phyloP scores from a whole-genome alignment of 2,329 filamentous ascomycete species.

The Aspergillus flavus region DNA sequence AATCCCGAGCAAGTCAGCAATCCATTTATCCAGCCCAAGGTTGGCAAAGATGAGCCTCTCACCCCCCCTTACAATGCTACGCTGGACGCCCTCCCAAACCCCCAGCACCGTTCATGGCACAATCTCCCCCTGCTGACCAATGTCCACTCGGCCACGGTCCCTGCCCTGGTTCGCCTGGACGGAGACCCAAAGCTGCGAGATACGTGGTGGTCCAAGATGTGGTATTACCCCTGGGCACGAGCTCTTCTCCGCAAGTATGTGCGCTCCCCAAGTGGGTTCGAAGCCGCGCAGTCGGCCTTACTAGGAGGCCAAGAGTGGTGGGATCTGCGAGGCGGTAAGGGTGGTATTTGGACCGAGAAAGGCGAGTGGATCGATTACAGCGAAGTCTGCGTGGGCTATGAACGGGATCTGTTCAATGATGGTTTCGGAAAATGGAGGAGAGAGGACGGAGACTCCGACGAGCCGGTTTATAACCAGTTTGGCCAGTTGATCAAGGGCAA shows the following conservation, averaged over 20 bases:
- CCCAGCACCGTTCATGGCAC: slow-evolving; percentile 45
- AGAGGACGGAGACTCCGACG: slow-evolving; percentile 35
- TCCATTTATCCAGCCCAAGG: slow-evolving; percentile 38
- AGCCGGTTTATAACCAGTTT: slow-evolving; percentile 43
- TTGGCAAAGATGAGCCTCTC: slow-evolving; percentile 29
- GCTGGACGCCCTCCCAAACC: slow-evolving; percentile 48
- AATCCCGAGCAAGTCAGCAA: slow-evolving; percentile 28
- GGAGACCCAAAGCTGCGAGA: slow-evolving; percentile 35
- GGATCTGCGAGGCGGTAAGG: slow-evolving; percentile 55
- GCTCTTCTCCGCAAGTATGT: slow-evolving; percentile 54
- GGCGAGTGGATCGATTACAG: slow-evolving; percentile 53
- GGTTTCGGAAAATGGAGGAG: slow-evolving; percentile 45
- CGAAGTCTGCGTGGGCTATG: slow-evolving; percentile 50
- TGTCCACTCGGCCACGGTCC: slow-evolving; percentile 50
- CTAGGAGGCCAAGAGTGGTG: slow-evolving; percentile 52
- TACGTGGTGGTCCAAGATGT: slow-evolving; percentile 50
- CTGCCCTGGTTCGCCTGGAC: slow-evolving; percentile 48
- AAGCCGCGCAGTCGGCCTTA: slow-evolving; percentile 47
- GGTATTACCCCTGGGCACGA: slow-evolving; percentile 52
- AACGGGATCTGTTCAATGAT: slow-evolving; percentile 52
- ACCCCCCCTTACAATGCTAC: slow-evolving; percentile 38
- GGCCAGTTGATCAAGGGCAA: slow-evolving; percentile 41
- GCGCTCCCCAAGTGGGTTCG: slow-evolving; percentile 46
- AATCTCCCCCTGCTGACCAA: slow-evolving; percentile 51
- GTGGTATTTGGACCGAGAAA: slow-evolving; percentile 57